phyloP scores from a whole-genome alignment of 1,139 yeast genomes.

The Pichia norvegensis region DNA sequence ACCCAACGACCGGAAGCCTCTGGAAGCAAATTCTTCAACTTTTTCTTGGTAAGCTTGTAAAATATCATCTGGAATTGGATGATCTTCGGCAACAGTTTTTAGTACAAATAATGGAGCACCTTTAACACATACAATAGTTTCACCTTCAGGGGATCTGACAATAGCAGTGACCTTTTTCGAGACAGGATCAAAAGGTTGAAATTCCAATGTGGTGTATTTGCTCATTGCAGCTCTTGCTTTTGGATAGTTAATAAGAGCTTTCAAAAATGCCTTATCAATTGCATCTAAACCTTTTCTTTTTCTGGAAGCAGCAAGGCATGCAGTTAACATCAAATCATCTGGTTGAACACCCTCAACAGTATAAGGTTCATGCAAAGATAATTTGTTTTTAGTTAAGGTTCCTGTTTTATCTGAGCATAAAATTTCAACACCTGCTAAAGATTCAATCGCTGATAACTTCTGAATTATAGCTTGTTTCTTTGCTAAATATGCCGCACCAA shows the following conservation, averaged over 20 bases:
- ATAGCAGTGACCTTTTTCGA: slow-evolving; percentile 93
- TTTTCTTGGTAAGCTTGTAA: slow-evolving; percentile 93
- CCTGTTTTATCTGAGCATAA: slow-evolving; percentile 51
- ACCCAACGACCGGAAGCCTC: slow-evolving; percentile 64
- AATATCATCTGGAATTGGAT: slow-evolving; percentile 92
- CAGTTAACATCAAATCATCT: slow-evolving; percentile 95
- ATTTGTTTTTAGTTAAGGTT: slow-evolving; percentile 44
- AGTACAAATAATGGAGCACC: slow-evolving; percentile 95
- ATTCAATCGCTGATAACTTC: slow-evolving; percentile 41
- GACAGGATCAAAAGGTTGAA: slow-evolving; percentile 97
- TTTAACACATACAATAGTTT: slow-evolving; percentile 91
- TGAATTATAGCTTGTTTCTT: slow-evolving; percentile 38
- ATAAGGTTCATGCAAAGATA: slow-evolving; percentile 68
- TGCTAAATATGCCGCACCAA: slow-evolving; percentile 45
- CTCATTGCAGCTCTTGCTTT: slow-evolving; percentile 92
- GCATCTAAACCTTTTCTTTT: slow-evolving; percentile 99
- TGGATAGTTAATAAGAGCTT: slow-evolving; percentile 80
- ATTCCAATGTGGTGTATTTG: slow-evolving; percentile 89
- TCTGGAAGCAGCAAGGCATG: slow-evolving; percentile 97
- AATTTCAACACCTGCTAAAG: slow-evolving; percentile 45
- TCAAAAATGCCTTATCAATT: slow-evolving; percentile 93
- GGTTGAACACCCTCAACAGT: slow-evolving; percentile 98
- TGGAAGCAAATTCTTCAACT: slow-evolving; percentile 94
- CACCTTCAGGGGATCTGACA: slow-evolving; percentile 95
- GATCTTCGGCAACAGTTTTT: slow-evolving; percentile 94